These are phyloP conservation scores for Protomyces inundatus DNA, from an alignment of 1,139 yeast species.

Conservation along the genomic window DNA sequence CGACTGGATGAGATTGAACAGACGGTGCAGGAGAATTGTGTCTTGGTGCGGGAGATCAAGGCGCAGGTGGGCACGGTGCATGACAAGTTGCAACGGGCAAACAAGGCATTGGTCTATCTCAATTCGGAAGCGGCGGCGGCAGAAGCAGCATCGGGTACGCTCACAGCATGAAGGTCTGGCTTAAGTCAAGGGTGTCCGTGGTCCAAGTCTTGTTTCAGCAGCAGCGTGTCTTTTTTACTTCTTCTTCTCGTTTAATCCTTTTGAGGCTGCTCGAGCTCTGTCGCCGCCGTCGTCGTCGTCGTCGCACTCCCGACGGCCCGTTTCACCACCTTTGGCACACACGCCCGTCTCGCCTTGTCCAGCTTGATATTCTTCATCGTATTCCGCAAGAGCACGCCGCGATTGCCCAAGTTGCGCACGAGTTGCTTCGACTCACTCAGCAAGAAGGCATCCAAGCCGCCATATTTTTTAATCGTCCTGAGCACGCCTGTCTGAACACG, in stretches of 20 bases:
- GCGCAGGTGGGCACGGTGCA: conserved; percentile 4
- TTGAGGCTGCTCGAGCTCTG: too few species aligned
- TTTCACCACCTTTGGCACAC: not conserved
- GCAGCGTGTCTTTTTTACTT: too few species aligned
- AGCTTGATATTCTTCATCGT: not conserved
- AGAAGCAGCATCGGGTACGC: too few species aligned
- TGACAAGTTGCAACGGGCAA: conserved; percentile 16
- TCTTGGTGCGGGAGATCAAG: conserved; percentile 10
- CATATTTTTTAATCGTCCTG: conserved; percentile 18
- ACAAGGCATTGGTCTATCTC: not conserved
- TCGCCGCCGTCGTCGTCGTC: too few species aligned
- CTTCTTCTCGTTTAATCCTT: too few species aligned
- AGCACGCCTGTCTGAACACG: conserved; percentile 47
- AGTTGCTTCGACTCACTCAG: conserved; percentile 2
- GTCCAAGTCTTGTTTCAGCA: too few species aligned
- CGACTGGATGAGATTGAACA: conserved; percentile 8
- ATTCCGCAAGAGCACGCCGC: conserved; percentile 3
- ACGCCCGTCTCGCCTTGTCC: conserved; percentile 1
- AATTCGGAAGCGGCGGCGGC: not conserved
- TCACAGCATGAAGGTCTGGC: too few species aligned
- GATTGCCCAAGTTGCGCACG: not conserved
- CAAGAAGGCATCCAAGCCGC: conserved; percentile 10
- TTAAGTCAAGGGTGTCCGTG: too few species aligned
- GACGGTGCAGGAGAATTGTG: not conserved
- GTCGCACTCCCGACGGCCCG: not conserved